Evolutionary conservation across 805 yeast genomes (phyloP).

Genomic region (Maudiozyma barnettii): DNA sequence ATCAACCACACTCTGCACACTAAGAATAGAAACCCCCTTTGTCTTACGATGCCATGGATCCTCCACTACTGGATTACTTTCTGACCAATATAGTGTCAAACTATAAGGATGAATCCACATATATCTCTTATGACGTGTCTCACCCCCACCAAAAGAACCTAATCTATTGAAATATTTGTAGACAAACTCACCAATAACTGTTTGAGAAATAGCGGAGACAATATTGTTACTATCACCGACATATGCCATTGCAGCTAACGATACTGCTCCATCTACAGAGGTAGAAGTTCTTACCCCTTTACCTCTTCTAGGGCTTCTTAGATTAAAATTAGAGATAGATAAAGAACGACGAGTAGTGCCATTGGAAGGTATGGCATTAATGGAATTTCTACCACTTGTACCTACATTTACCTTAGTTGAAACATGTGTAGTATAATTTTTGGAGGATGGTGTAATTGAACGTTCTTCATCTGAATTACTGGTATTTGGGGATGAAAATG

Average conservation of each 20-base stretch:
- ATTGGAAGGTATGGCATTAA: background rate
- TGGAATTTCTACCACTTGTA: no score
- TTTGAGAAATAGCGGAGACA: conserved; percentile 82
- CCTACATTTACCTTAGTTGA: background rate
- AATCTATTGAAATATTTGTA: conserved; percentile 75
- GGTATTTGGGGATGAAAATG: background rate
- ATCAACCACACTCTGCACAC: conserved; percentile 74
- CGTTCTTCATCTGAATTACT: background rate
- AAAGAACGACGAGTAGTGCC: background rate
- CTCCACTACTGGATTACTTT: conserved; percentile 63
- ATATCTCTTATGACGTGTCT: conserved; percentile 78
- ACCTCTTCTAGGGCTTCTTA: background rate
- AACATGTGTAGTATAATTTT: background rate
- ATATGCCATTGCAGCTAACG: conserved; percentile 49
- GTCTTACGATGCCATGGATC: conserved; percentile 61
- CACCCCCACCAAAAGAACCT: conserved; percentile 65
- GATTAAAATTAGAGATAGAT: background rate
- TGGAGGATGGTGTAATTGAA: background rate
- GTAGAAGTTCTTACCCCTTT: background rate
- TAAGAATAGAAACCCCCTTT: conserved; percentile 67
- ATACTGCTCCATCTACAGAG: conserved; percentile 30
- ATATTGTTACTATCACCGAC: conserved; percentile 33
- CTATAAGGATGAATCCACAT: conserved; percentile 97
- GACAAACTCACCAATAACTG: conserved; percentile 85
- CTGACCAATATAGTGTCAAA: conserved; percentile 82